A percentile compares a stretch with the other conserved stretches of the same genome.
These are phyloP conservation scores for Pascua guehoae DNA, from an alignment of 1,284 basidiomycete species.

Conservation along the genomic window DNA sequence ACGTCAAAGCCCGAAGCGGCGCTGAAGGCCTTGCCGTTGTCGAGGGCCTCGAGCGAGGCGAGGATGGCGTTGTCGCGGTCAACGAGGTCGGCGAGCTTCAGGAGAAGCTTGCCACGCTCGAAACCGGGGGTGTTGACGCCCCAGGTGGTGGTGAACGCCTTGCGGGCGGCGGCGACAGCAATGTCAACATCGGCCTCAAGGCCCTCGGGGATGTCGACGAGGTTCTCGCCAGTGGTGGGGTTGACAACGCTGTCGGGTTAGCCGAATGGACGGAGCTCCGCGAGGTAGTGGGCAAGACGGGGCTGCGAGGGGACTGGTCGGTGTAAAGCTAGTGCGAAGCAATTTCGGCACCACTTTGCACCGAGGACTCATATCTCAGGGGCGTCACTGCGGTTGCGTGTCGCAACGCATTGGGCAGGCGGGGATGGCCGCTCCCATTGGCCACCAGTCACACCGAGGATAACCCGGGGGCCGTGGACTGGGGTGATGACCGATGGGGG, in stretches of 20 bases:
- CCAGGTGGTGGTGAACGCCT: slow-evolving; percentile 71
- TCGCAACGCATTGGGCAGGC: too few relatives aligned
- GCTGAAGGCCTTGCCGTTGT: slow-evolving; percentile 67
- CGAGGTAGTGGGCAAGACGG: not conserved
- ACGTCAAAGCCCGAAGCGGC: slow-evolving; percentile 73
- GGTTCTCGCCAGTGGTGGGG: slow-evolving; percentile 70
- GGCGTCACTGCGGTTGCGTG: too few relatives aligned
- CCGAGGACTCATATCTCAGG: too few relatives aligned
- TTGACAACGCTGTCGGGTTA: slow-evolving; percentile 62
- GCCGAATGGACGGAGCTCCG: not conserved
- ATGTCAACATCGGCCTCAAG: slow-evolving; percentile 65
- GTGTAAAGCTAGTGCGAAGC: too few relatives aligned
- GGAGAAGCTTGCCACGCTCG: slow-evolving; percentile 59
- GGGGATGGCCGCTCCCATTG: too few relatives aligned
- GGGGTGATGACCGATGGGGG: too few relatives aligned
- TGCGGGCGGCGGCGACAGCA: slow-evolving; percentile 72
- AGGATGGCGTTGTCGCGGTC: slow-evolving; percentile 68
- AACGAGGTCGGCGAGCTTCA: slow-evolving; percentile 70
- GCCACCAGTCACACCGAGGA: too few relatives aligned
- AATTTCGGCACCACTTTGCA: too few relatives aligned
- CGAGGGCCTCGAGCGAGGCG: slow-evolving; percentile 72
- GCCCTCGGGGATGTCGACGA: slow-evolving; percentile 66
- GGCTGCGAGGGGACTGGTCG: not conserved
- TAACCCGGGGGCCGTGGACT: too few relatives aligned
- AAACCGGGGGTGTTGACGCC: slow-evolving; percentile 58